These are phyloP conservation scores for Emergomyces pasteurianus DNA, from an alignment of 2,329 filamentous ascomycete species.

Conservation along the genomic window DNA sequence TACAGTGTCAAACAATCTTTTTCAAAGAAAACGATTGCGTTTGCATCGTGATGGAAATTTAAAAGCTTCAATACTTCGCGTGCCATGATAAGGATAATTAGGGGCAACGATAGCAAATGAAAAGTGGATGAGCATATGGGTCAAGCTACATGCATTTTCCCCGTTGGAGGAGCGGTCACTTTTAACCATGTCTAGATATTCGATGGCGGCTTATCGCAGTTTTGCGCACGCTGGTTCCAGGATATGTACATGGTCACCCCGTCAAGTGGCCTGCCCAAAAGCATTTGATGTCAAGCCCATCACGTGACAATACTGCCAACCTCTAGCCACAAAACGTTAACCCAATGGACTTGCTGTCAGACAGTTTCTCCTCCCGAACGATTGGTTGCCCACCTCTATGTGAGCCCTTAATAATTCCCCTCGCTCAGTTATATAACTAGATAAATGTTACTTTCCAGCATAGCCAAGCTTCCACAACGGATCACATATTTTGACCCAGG, in stretches of 20 bases:
- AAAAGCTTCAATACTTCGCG: background rate
- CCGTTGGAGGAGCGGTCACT: background rate
- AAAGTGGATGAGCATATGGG: background rate
- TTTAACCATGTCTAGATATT: background rate
- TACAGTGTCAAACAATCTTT: background rate
- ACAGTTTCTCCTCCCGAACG: background rate
- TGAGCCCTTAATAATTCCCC: background rate
- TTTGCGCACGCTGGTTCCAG: background rate
- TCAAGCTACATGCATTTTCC: background rate
- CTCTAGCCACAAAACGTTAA: background rate
- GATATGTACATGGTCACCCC: background rate
- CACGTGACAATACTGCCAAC: no score
- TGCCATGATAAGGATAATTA: background rate
- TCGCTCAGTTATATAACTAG: background rate
- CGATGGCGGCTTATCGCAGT: background rate
- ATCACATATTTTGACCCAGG: background rate
- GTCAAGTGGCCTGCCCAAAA: background rate
- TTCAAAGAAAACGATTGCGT: background rate
- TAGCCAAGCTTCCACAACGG: background rate
- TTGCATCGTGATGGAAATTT: background rate
- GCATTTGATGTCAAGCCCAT: no score
- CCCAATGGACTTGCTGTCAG: background rate
- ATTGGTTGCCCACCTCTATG: background rate
- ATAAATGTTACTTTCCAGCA: background rate
- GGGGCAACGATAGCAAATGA: background rate